phyloP scores from a whole-genome alignment of 2,329 filamentous ascomycete species.

The Mycosphaerella sp. region DNA sequence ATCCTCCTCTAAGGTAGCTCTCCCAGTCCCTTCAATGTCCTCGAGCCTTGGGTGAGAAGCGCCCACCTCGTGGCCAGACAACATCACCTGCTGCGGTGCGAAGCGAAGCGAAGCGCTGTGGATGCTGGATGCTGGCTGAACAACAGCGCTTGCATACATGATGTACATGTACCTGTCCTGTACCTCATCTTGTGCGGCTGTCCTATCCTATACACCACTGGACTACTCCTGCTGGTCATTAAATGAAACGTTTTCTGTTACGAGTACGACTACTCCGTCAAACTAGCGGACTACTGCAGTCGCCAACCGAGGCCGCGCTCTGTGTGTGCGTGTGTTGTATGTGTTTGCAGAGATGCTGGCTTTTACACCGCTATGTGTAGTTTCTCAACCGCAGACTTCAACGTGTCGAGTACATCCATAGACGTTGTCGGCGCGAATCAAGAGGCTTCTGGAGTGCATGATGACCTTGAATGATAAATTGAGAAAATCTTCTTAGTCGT shows the following conservation, averaged over 20 bases:
- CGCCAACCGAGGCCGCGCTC: not conserved
- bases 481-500: not conserved
- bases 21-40: too few species aligned
- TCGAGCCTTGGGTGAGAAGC: not conserved
- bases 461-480: not conserved
- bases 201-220: too few species aligned
- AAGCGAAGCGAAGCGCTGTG: not conserved
- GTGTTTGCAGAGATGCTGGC: not conserved
- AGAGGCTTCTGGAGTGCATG: constrained; percentile 4
- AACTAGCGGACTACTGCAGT: not conserved
- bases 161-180: too few species aligned
- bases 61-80: not conserved
- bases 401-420: not conserved
- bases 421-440: constrained; percentile 3
- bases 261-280: not conserved
- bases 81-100: not conserved
- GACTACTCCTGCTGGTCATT: too few species aligned
- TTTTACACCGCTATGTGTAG: constrained; percentile 10
- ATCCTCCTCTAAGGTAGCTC: too few species aligned
- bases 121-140: too few species aligned
- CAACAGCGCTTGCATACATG: too few species aligned
- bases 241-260: too few species aligned
- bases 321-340: not conserved
- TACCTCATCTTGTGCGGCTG: too few species aligned
- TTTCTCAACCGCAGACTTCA: constrained; percentile 18